A percentile compares a stretch with the other conserved stretches of the same genome.
Conservation (phyloP, 768 basidiomycete species). For the Lactarius tabidus region DNA sequence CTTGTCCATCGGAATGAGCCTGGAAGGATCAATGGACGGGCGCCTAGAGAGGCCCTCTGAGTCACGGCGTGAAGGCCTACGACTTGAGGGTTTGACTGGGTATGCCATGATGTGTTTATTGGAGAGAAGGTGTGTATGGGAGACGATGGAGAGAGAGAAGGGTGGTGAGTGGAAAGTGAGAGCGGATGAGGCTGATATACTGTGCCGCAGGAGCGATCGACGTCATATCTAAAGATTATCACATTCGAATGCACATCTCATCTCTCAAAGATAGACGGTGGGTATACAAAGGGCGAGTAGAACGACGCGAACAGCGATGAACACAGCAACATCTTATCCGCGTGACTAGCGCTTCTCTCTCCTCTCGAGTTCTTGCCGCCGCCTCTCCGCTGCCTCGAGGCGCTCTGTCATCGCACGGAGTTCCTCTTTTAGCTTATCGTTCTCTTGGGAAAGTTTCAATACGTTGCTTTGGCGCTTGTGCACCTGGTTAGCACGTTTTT, state of each 20-base stretch:
- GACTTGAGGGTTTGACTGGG: slow-evolving; percentile 34
- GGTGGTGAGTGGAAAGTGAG: slow-evolving; percentile 8
- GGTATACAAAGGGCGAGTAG: neutral
- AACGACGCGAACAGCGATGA: neutral
- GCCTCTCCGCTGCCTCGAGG: slow-evolving; percentile 69
- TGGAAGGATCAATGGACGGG: slow-evolving; percentile 72
- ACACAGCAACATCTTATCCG: neutral
- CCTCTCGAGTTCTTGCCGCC: slow-evolving; percentile 42
- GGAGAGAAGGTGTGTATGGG: too few relatives aligned
- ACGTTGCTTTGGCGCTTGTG: slow-evolving; percentile 78
- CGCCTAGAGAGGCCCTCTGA: slow-evolving; percentile 58
- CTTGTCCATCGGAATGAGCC: slow-evolving; percentile 80
- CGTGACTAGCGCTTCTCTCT: slow-evolving; percentile 2
- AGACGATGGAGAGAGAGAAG: neutral
- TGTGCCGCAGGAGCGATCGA: too few relatives aligned
- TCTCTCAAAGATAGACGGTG: neutral
- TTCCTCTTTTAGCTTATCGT: slow-evolving; percentile 72
- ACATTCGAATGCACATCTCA: neutral
- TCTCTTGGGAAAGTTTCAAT: slow-evolving; percentile 70
- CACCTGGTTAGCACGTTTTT: slow-evolving; percentile 32
- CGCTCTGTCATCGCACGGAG: slow-evolving; percentile 71
- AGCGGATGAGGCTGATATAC: neutral
- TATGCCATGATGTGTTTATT: slow-evolving; percentile 32
- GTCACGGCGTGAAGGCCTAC: slow-evolving; percentile 41
- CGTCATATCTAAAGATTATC: slow-evolving; percentile 1